A percentile compares a stretch with the other conserved stretches of the same genome.
These are phyloP conservation scores for Gossypium thurberi DNA, from an alignment of 345 rosid genomes.

Conservation along the genomic window DNA sequence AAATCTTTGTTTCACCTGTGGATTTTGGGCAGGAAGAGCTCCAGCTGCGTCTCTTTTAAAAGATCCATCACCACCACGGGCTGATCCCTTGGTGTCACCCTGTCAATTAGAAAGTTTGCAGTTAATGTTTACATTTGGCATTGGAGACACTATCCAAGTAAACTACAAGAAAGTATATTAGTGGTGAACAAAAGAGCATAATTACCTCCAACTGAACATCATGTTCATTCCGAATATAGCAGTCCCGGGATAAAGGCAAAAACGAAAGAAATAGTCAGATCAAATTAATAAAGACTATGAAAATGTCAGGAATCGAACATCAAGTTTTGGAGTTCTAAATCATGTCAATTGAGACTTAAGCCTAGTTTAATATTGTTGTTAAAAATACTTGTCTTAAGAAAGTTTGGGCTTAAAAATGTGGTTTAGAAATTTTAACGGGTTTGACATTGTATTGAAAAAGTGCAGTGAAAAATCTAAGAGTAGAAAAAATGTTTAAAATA, in stretches of 20 bases:
- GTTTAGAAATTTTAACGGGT: too few relatives aligned
- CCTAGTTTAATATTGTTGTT: not conserved
- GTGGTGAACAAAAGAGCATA: not conserved
- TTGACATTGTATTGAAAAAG: too few relatives aligned
- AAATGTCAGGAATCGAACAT: not conserved
- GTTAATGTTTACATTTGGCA: not conserved
- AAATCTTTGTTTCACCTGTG: conserved; percentile 35
- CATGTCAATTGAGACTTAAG: not conserved
- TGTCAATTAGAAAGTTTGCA: conserved; percentile 20
- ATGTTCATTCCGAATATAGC: not conserved
- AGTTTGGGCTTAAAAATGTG: too few relatives aligned
- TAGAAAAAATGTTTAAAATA: too few relatives aligned
- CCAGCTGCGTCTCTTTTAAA: conserved; percentile 47
- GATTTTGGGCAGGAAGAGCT: conserved; percentile 41
- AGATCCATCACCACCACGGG: conserved; percentile 58
- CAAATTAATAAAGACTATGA: not conserved
- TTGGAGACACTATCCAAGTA: not conserved
- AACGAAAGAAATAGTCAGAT: not conserved
- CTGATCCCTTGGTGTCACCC: conserved; percentile 75
- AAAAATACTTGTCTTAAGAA: too few relatives aligned
- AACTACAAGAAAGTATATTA: not conserved
- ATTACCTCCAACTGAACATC: conserved; percentile 62
- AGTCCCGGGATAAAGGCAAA: not conserved
- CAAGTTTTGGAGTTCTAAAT: not conserved
- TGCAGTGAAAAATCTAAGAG: too few relatives aligned